Evolutionary conservation across 495 filamentous ascomycete genomes (phyloP).

Genomic region (Tetracladium marchalianum): DNA sequence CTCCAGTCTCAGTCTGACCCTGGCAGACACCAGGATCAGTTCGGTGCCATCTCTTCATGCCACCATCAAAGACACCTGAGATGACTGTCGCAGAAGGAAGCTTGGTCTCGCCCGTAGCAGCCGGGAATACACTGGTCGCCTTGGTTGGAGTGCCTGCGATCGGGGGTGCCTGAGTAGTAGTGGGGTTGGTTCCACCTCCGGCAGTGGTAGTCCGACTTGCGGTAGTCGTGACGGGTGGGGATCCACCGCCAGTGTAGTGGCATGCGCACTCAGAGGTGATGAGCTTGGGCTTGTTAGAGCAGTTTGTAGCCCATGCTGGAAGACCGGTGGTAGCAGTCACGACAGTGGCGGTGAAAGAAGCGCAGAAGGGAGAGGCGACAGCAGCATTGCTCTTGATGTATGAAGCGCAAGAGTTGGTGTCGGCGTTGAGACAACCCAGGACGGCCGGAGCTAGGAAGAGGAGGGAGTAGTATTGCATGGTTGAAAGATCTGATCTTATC

Average conservation of each 20-base stretch:
- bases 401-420: constrained; percentile 9
- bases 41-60: constrained; percentile 14
- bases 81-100: too few relatives aligned
- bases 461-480: background rate
- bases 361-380: constrained; percentile 6
- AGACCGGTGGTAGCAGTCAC: constrained; percentile 9
- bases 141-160: too few relatives aligned
- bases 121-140: too few relatives aligned
- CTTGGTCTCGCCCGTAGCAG: too few relatives aligned
- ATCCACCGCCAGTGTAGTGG: too few relatives aligned
- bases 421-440: constrained; percentile 7
- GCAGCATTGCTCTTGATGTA: constrained; percentile 3
- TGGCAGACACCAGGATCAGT: constrained; percentile 30
- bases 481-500: too few relatives aligned
- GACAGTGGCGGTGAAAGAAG: constrained; percentile 7
- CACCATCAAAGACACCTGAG: background rate
- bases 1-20: constrained; percentile 28
- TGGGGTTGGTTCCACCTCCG: too few relatives aligned
- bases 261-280: constrained; percentile 17
- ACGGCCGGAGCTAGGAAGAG: constrained; percentile 8
- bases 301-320: constrained; percentile 9
- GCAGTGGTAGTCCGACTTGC: too few relatives aligned
- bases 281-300: constrained; percentile 1
- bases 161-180: too few relatives aligned
- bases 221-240: too few relatives aligned